Percentiles rank a stretch among this genome's conserved stretches.
These are phyloP conservation scores for Perkinsus marinus DNA, from an alignment of 169 alveolate genomes.

Conservation along the genomic window DNA sequence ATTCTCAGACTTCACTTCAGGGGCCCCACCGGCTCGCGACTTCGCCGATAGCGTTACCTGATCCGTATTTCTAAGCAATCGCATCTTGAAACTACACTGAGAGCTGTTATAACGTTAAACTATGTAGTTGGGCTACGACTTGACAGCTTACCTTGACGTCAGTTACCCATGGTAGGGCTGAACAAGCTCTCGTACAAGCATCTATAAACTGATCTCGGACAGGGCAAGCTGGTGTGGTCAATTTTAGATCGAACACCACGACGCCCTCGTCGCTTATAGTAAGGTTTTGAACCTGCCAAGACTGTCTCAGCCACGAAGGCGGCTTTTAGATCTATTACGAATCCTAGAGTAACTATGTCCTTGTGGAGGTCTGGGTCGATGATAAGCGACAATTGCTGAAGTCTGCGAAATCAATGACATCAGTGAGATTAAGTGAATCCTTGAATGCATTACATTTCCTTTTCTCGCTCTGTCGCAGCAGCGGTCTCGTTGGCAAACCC, in stretches of 20 bases:
- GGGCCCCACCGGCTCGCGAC: too few species aligned
- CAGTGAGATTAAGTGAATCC: too few species aligned
- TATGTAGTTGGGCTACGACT: too few species aligned
- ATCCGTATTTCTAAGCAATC: constrained; percentile 6
- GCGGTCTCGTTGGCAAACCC: too few species aligned
- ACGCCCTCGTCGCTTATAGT: constrained; percentile 19
- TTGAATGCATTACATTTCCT: too few species aligned
- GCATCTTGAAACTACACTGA: background rate
- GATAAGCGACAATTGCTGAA: constrained; percentile 18
- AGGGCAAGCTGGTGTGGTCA: constrained; percentile 67
- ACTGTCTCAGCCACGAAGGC: too few species aligned
- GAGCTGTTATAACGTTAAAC: too few species aligned
- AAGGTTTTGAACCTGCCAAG: constrained; percentile 17
- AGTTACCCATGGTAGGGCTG: constrained; percentile 33
- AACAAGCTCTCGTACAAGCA: constrained; percentile 25
- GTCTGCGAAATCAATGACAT: background rate
- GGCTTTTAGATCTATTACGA: constrained; percentile 9
- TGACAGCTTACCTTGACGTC: constrained; percentile 24
- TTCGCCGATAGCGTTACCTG: constrained; percentile 2
- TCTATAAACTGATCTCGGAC: constrained; percentile 40
- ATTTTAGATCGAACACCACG: constrained; percentile 39
- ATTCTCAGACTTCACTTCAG: constrained; percentile 2
- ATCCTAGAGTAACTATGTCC: constrained; percentile 49
- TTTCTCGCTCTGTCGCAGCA: too few species aligned
- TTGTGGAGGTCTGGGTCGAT: constrained; percentile 55